A percentile compares a stretch with the other conserved stretches of the same genome.
Evolutionary conservation across 176 grass and related monocot genomes (phyloP).

Genomic region (Phoenix roebelenii): DNA sequence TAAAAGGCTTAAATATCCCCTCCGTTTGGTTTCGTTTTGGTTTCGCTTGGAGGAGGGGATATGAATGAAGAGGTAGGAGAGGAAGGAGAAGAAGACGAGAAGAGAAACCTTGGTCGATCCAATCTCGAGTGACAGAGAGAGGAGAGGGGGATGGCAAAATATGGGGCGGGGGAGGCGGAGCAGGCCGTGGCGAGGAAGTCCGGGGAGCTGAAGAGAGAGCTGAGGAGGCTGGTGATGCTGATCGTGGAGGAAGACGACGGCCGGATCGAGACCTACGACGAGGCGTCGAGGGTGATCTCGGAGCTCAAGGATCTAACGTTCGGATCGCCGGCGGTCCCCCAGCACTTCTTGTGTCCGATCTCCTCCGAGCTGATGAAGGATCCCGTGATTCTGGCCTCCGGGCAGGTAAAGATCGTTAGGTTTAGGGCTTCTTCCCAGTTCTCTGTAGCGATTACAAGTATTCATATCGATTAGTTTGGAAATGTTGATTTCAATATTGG

Average conservation of each 20-base stretch:
- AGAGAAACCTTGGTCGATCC: too few species aligned
- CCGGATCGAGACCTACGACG: conserved; percentile 30
- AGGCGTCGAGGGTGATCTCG: conserved; percentile 41
- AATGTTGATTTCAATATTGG: background rate
- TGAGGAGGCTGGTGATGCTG: conserved; percentile 32
- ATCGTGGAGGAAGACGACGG: conserved; percentile 20
- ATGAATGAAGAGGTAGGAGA: too few species aligned
- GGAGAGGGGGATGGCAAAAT: too few species aligned
- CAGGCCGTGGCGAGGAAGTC: conserved; percentile 2
- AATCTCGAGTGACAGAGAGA: too few species aligned
- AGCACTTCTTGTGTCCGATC: conserved; percentile 66
- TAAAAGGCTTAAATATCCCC: too few species aligned
- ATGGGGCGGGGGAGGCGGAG: too few species aligned
- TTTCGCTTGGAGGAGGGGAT: too few species aligned
- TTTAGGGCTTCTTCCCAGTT: conserved; percentile 1
- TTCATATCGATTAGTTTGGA: background rate
- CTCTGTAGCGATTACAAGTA: background rate
- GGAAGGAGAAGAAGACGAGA: too few species aligned
- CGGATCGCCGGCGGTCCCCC: conserved; percentile 20
- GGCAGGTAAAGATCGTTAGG: conserved; percentile 45
- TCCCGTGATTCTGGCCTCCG: conserved; percentile 70
- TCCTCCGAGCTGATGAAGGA: conserved; percentile 70
- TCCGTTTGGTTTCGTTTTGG: too few species aligned
- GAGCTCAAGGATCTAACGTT: conserved; percentile 43
- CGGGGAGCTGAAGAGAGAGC: conserved; percentile 30